Evolutionary conservation across 768 basidiomycete species (phyloP).

Genomic region (Lactarius deliciosus): DNA sequence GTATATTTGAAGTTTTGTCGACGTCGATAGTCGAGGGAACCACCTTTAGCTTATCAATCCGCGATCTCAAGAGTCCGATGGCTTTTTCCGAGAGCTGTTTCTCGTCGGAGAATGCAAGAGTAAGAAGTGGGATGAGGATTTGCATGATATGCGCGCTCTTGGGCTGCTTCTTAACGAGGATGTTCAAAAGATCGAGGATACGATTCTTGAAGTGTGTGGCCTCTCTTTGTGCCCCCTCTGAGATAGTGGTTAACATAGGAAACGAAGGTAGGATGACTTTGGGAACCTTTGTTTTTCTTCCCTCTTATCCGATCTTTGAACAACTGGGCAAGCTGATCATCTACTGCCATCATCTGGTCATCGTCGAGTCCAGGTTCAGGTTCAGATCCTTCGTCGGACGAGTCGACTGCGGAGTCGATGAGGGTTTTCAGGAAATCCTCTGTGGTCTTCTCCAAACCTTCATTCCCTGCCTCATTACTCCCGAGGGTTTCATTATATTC

Average conservation of each 20-base stretch:
- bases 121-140: conserved; percentile 73
- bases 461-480: conserved; percentile 52
- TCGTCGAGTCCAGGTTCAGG: conserved; percentile 90
- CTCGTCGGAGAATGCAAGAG: conserved; percentile 76
- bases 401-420: conserved; percentile 54
- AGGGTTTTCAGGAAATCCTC: conserved; percentile 62
- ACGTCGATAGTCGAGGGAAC: conserved; percentile 47
- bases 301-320: conserved; percentile 69
- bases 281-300: conserved; percentile 63
- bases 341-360: conserved; percentile 97
- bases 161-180: conserved; percentile 74
- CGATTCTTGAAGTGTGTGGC: conserved; percentile 96
- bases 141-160: conserved; percentile 66
- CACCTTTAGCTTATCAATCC: conserved; percentile 75
- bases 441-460: conserved; percentile 65
- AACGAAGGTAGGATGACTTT: not conserved
- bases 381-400: conserved; percentile 55
- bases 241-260: conserved; percentile 8
- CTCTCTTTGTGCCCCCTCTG: conserved; percentile 74
- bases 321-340: conserved; percentile 85
- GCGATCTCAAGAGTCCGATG: conserved; percentile 68
- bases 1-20: conserved; percentile 46
- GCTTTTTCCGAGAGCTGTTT: conserved; percentile 89
- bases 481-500: conserved; percentile 41
- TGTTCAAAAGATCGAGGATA: conserved; percentile 91